These are phyloP conservation scores for Lentinus brumalis DNA, from an alignment of 768 basidiomycete genomes.

Conservation along the genomic window DNA sequence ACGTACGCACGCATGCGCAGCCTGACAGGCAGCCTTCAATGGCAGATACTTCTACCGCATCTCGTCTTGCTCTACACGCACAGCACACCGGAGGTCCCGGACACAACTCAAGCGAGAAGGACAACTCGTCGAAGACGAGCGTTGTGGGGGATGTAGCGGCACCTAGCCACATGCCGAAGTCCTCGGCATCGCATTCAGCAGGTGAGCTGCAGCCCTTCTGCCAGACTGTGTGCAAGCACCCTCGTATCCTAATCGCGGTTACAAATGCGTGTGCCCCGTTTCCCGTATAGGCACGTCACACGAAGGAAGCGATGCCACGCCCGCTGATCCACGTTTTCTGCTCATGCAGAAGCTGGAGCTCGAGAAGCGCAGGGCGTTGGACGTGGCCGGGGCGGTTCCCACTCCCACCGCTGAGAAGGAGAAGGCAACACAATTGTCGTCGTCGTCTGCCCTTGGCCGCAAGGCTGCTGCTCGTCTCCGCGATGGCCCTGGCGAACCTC, in stretches of 20 bases:
- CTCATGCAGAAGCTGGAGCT: slow-evolving; percentile 23
- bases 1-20: slow-evolving; percentile 34
- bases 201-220: background rate
- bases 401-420: slow-evolving; percentile 23
- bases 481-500: background rate
- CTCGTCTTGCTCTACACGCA: background rate
- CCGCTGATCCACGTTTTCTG: slow-evolving; percentile 18
- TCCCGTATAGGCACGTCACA: background rate
- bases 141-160: slow-evolving; percentile 13
- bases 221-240: slow-evolving; percentile 2
- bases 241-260: background rate
- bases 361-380: slow-evolving; percentile 21
- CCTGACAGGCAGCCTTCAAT: slow-evolving; percentile 17
- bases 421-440: slow-evolving; percentile 10
- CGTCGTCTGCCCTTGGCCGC: background rate
- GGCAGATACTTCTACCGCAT: slow-evolving; percentile 16
- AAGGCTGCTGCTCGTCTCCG: background rate
- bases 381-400: slow-evolving; percentile 3
- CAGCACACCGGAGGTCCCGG: slow-evolving; percentile 12
- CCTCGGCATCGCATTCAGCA: background rate
- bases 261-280: background rate
- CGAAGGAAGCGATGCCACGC: background rate
- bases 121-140: background rate
- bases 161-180: slow-evolving; percentile 7
- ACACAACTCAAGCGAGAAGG: background rate